Conservation (phyloP, 1,139 yeast species). For the Eremothecium coryli region DNA sequence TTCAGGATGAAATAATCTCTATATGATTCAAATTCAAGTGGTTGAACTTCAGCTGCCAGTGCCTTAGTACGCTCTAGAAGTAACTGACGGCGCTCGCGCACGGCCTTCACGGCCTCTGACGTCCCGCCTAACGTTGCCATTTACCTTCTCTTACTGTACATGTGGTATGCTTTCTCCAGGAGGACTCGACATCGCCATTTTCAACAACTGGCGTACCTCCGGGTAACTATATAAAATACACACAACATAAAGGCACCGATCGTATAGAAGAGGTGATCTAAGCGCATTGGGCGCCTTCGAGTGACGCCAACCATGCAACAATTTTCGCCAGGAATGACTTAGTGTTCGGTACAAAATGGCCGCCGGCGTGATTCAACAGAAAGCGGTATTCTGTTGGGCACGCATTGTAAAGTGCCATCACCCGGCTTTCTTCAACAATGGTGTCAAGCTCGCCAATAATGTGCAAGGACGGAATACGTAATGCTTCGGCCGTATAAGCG, state of each 20-base stretch:
- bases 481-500: slow-evolving; percentile 36
- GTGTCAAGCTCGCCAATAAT: slow-evolving; percentile 85
- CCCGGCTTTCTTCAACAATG: slow-evolving; percentile 68
- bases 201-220: too few species aligned
- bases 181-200: too few species aligned
- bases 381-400: slow-evolving; percentile 41
- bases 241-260: too few species aligned
- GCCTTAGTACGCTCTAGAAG: slow-evolving; percentile 14
- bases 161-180: too few species aligned
- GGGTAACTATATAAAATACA: too few species aligned
- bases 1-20: slow-evolving; percentile 24
- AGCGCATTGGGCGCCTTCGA: too few species aligned
- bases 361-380: slow-evolving; percentile 67
- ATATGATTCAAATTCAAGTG: slow-evolving; percentile 30
- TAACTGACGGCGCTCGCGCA: slow-evolving; percentile 9
- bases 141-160: too few species aligned
- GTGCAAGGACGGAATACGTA: slow-evolving; percentile 57
- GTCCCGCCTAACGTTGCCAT: neutral
- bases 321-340: slow-evolving; percentile 52
- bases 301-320: slow-evolving; percentile 51
- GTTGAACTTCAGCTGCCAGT: slow-evolving; percentile 16
- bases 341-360: slow-evolving; percentile 77
- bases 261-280: too few species aligned
- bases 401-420: slow-evolving; percentile 47
- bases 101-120: slow-evolving; percentile 7